phyloP scores from a whole-genome alignment of 2,329 filamentous ascomycete genomes.

The Alternaria sp. region DNA sequence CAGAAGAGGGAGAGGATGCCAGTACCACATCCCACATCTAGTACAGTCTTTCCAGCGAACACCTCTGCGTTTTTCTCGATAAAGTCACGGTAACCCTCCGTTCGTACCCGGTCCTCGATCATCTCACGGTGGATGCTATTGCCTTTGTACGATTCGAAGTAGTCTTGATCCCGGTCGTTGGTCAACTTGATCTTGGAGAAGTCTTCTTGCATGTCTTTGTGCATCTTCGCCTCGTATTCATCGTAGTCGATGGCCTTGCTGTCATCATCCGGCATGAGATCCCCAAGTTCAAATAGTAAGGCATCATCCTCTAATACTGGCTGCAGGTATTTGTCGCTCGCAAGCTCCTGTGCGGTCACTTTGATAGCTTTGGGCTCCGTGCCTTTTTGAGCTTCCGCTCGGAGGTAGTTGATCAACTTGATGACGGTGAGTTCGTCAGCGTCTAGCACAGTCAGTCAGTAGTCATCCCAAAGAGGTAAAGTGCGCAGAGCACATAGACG shows the following conservation, averaged over 20 bases:
- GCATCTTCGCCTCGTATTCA: constrained; percentile 50
- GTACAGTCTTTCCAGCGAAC: constrained; percentile 84
- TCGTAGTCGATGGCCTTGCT: constrained; percentile 42
- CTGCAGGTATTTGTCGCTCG: constrained; percentile 81
- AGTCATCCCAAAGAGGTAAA: constrained; percentile 24
- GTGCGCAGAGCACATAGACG: constrained; percentile 1
- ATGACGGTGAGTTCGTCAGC: constrained; percentile 45
- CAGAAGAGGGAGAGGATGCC: constrained; percentile 96
- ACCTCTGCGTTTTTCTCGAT: constrained; percentile 90
- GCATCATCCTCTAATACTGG: constrained; percentile 90
- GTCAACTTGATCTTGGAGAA: constrained; percentile 40
- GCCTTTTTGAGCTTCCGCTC: constrained; percentile 51
- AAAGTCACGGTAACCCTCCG: constrained; percentile 92
- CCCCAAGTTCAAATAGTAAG: constrained; percentile 85
- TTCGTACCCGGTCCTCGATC: constrained; percentile 89
- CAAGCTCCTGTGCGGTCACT: constrained; percentile 68
- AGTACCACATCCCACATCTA: constrained; percentile 86
- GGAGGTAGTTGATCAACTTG: constrained; percentile 59
- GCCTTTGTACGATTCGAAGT: constrained; percentile 69
- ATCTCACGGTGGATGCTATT: constrained; percentile 92
- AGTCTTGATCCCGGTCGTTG: constrained; percentile 64
- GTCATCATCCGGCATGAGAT: constrained; percentile 60
- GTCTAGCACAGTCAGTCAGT: constrained; percentile 31
- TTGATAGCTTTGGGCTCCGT: constrained; percentile 55
- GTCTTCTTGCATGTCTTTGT: constrained; percentile 50